Percentiles rank a stretch among this genome's conserved stretches.
Conservation (phyloP, 2,329 filamentous ascomycete species). For the Apiospora phragmitis region DNA sequence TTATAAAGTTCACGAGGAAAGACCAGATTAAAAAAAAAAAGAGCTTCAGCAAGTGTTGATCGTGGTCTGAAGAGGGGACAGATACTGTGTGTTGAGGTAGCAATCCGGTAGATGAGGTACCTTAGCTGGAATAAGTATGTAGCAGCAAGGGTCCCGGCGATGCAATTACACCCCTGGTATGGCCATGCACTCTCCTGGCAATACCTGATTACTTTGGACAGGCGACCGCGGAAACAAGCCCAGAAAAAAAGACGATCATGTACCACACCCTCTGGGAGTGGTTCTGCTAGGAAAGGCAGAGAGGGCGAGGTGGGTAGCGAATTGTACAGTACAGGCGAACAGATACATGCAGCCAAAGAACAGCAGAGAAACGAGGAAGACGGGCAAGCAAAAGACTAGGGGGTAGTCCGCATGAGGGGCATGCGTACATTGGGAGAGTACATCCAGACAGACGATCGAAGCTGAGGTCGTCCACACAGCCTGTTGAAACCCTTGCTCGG, state of each 20-base stretch:
- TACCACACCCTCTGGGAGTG: slow-evolving; percentile 2
- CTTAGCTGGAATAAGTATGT: neutral
- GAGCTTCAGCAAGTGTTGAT: neutral
- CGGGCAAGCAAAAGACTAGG: neutral
- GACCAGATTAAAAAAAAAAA: slow-evolving; percentile 7
- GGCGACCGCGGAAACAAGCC: neutral
- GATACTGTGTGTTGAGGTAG: slow-evolving; percentile 6
- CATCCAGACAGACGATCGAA: neutral
- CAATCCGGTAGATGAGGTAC: slow-evolving; percentile 12
- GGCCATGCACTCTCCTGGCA: slow-evolving; percentile 1
- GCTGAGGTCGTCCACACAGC: slow-evolving; percentile 4
- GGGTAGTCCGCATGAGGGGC: neutral
- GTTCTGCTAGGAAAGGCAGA: neutral
- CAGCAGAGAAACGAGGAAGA: neutral
- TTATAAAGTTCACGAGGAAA: slow-evolving; percentile 11
- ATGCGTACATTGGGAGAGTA: neutral
- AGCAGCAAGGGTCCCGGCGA: slow-evolving; percentile 9
- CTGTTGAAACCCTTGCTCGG: slow-evolving; percentile 7
- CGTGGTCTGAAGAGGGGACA: slow-evolving; percentile 1
- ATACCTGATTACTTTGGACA: neutral
- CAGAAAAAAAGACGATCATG: neutral
- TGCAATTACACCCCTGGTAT: neutral
- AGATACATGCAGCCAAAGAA: neutral
- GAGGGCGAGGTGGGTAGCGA: neutral
- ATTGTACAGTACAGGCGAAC: neutral